A percentile compares a stretch with the other conserved stretches of the same genome.
Conservation (phyloP, 441 rosid species). For the Populus trichocarpa region DNA sequence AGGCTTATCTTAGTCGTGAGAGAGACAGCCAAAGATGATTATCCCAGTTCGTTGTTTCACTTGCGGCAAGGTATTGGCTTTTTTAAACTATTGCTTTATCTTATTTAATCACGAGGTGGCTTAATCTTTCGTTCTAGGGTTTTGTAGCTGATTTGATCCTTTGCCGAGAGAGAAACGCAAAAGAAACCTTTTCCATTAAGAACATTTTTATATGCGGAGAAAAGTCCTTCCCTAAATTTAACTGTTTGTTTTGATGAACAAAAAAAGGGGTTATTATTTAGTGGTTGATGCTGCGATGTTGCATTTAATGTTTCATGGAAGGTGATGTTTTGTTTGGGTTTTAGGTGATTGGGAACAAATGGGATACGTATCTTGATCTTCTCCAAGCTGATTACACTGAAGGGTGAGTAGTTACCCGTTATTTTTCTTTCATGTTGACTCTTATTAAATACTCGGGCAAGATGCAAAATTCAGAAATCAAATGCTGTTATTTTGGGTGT, state of each 20-base stretch:
- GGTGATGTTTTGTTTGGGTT: not conserved
- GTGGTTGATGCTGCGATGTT: conserved; percentile 1
- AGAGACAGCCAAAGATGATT: not conserved
- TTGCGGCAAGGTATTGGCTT: conserved; percentile 61
- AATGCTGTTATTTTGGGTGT: not conserved
- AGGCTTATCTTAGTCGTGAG: not conserved
- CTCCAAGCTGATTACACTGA: conserved; percentile 90
- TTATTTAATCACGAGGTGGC: not conserved
- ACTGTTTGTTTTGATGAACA: not conserved
- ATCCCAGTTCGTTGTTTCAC: conserved; percentile 91
- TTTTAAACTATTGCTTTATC: conserved; percentile 5
- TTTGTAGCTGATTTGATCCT: not conserved
- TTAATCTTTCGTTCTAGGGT: not conserved
- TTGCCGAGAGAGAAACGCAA: not conserved
- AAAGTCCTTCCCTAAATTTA: not conserved
- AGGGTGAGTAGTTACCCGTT: conserved; percentile 47
- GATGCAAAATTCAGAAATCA: not conserved
- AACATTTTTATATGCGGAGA: not conserved
- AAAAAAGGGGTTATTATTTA: not conserved
- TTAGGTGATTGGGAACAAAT: conserved; percentile 91
- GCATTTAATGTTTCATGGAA: not conserved
- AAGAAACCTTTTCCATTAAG: not conserved
- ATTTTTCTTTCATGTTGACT: not conserved
- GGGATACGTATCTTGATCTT: conserved; percentile 93
- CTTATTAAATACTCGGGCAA: not conserved